phyloP scores from a whole-genome alignment of 2,329 filamentous ascomycete genomes.

The Aspergillus sp. region DNA sequence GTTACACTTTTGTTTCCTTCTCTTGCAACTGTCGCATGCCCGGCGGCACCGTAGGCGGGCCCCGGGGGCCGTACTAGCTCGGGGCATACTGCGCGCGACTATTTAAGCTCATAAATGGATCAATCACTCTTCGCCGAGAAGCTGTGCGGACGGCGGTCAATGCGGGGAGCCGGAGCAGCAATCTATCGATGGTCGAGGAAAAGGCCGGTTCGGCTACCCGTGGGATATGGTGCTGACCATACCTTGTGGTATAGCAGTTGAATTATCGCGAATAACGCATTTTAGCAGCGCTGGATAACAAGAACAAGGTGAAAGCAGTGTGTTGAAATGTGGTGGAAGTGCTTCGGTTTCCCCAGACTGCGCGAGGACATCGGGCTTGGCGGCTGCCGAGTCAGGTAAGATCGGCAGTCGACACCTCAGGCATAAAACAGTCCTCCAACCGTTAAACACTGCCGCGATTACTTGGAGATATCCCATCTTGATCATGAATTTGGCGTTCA shows the following conservation, averaged over 20 bases:
- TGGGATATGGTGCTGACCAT: too few species aligned
- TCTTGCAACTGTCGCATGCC: conserved; percentile 48
- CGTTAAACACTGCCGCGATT: too few species aligned
- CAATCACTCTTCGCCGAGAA: background rate
- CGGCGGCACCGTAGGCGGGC: conserved; percentile 36
- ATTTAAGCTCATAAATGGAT: background rate
- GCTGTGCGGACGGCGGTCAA: background rate
- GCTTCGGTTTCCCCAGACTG: conserved; percentile 1
- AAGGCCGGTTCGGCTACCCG: too few species aligned
- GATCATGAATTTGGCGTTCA: too few species aligned
- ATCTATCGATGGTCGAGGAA: background rate
- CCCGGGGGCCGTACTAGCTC: conserved; percentile 29
- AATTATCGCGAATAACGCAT: too few species aligned
- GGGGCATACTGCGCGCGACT: conserved; percentile 26
- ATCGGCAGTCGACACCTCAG: background rate
- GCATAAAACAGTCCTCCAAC: background rate
- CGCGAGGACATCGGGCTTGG: background rate
- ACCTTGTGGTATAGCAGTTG: too few species aligned
- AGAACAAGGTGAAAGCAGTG: too few species aligned
- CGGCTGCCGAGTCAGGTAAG: background rate
- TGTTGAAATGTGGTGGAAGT: too few species aligned
- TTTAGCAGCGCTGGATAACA: too few species aligned
- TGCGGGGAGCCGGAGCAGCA: conserved; percentile 1
- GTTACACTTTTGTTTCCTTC: conserved; percentile 54
- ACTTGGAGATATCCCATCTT: too few species aligned